phyloP scores from a whole-genome alignment of 352 stramenopile species.

The Pythium folliculosum region DNA sequence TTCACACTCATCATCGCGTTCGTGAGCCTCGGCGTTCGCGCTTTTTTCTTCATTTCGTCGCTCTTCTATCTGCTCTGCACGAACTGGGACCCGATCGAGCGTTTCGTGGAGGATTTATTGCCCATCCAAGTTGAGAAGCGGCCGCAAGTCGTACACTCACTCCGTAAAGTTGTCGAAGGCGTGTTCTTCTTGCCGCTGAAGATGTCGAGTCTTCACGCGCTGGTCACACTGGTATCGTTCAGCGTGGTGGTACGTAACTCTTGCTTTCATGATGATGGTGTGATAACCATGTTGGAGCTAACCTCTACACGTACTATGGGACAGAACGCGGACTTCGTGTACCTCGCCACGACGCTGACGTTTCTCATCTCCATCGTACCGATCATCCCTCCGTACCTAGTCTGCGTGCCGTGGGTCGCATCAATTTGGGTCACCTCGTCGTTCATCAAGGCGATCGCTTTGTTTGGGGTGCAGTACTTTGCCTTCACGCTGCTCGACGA shows the following conservation, averaged over 20 bases:
- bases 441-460: conserved; percentile 74
- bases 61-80: conserved; percentile 87
- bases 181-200: conserved; percentile 89
- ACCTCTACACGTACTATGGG: background rate
- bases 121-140: conserved; percentile 74
- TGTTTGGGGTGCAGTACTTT: conserved; percentile 86
- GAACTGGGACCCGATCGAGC: conserved; percentile 87
- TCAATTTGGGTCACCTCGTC: conserved; percentile 80
- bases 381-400: conserved; percentile 84
- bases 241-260: conserved; percentile 59
- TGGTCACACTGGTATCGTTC: conserved; percentile 88
- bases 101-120: conserved; percentile 78
- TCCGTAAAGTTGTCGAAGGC: conserved; percentile 82
- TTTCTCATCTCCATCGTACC: conserved; percentile 90
- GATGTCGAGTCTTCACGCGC: conserved; percentile 86
- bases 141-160: conserved; percentile 64
- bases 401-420: conserved; percentile 83
- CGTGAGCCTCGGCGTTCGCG: conserved; percentile 81
- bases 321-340: conserved; percentile 86
- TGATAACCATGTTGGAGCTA: background rate
- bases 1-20: conserved; percentile 84
- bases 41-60: conserved; percentile 88
- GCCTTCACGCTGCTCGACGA: conserved; percentile 84
- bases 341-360: conserved; percentile 80
- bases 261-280: conserved; percentile 17